Evolutionary conservation across 108 stramenopile genomes (phyloP).

Genomic region (Cylindrotheca fusiformis): DNA sequence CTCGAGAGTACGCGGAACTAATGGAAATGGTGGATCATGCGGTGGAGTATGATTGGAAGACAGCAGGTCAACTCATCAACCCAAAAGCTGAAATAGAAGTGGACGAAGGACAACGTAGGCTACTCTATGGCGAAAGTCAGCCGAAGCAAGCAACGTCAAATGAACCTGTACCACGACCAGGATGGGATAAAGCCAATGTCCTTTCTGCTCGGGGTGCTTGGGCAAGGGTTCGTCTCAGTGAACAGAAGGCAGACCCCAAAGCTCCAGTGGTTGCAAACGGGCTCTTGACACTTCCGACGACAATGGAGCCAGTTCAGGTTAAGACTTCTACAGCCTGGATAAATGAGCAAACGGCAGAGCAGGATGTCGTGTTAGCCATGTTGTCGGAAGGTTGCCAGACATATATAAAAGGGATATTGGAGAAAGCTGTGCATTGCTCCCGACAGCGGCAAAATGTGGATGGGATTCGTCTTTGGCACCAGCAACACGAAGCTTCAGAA

Average conservation of each 20-base stretch:
- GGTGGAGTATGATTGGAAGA: conserved; percentile 62
- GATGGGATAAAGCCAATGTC: conserved; percentile 67
- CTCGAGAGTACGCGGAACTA: conserved; percentile 59
- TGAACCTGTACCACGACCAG: conserved; percentile 33
- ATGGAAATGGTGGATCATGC: conserved; percentile 81
- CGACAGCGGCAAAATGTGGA: conserved; percentile 81
- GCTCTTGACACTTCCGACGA: conserved; percentile 16
- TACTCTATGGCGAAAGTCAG: conserved; percentile 49
- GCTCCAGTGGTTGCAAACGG: neutral
- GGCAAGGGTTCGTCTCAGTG: conserved; percentile 61
- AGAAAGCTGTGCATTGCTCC: conserved; percentile 63
- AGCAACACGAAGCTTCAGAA: conserved; percentile 38
- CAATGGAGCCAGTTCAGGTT: neutral
- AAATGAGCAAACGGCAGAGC: conserved; percentile 73
- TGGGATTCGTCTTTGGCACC: conserved; percentile 80
- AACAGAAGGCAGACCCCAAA: conserved; percentile 42
- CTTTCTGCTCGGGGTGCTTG: conserved; percentile 69
- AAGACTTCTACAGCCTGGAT: conserved; percentile 40
- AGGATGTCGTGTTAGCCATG: conserved; percentile 63
- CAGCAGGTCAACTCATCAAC: conserved; percentile 44
- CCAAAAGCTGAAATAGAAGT: conserved; percentile 39
- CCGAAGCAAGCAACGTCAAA: conserved; percentile 2
- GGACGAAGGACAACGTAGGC: conserved; percentile 51
- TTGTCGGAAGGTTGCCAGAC: conserved; percentile 69
- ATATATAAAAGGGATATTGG: conserved; percentile 62